Conservation (phyloP, 148 eudicot genomes). For the Rhododendron henanense region DNA sequence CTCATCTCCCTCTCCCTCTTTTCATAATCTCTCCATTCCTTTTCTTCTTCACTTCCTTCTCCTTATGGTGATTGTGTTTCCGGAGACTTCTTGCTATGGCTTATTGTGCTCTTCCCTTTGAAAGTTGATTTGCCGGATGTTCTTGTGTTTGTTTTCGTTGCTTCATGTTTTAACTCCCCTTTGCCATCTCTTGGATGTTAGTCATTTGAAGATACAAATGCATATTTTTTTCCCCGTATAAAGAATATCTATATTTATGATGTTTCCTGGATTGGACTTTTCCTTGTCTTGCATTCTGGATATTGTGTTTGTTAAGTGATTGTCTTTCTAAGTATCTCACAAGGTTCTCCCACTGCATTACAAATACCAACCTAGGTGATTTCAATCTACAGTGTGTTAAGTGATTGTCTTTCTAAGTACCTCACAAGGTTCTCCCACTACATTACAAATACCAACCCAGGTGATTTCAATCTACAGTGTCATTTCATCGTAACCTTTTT, state of each 20-base stretch:
- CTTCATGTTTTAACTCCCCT: background rate
- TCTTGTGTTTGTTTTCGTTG: background rate
- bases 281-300: background rate
- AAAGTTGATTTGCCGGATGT: background rate
- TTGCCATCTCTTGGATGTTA: no score
- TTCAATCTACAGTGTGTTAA: background rate
- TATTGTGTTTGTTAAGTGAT: background rate
- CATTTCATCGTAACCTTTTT: background rate
- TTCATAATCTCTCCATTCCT: background rate
- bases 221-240: no score
- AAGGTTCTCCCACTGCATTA: background rate
- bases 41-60: background rate
- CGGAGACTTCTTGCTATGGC: background rate
- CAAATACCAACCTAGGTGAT: background rate
- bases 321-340: background rate
- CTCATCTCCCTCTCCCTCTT: background rate
- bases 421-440: background rate
- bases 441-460: background rate
- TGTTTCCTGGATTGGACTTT: background rate
- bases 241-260: background rate
- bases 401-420: background rate
- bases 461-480: background rate
- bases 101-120: background rate
- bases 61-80: background rate
- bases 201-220: no score